Evolutionary conservation across 306 rosid species (phyloP).

Genomic region (Cicer judaicum): DNA sequence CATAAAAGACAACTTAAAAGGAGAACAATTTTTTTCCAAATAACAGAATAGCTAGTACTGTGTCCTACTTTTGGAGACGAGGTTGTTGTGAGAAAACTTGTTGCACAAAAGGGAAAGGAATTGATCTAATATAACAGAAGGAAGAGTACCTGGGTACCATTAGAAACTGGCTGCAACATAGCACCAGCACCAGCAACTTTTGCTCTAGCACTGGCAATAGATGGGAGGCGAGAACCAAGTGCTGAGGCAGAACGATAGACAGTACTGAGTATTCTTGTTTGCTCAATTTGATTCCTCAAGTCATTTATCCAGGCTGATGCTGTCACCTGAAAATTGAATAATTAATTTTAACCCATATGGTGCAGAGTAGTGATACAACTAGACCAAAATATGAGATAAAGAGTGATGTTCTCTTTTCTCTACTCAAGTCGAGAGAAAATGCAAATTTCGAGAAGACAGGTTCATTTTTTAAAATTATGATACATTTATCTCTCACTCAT

Average conservation of each 20-base stretch:
- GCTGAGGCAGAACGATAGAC: conserved; percentile 97
- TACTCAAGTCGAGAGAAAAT: background rate
- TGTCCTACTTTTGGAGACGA: conserved; percentile 20
- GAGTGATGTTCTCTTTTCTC: background rate
- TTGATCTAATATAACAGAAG: conserved; percentile 23
- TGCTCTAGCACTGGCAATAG: conserved; percentile 90
- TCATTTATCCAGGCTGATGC: conserved; percentile 99
- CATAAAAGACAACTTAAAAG: conserved; percentile 21
- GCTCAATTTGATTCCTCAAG: conserved; percentile 91
- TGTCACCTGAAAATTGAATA: conserved; percentile 67
- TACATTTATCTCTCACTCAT: background rate
- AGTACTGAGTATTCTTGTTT: conserved; percentile 89
- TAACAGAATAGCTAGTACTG: background rate
- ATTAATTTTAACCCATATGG: conserved; percentile 10
- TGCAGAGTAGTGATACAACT: background rate
- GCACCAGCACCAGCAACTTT: conserved; percentile 97
- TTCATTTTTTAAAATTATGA: background rate
- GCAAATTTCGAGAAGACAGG: background rate
- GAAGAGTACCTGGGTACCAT: conserved; percentile 79
- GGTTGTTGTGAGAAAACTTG: conserved; percentile 18
- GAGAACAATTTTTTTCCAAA: background rate
- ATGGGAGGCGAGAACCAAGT: conserved; percentile 93
- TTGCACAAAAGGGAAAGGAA: background rate
- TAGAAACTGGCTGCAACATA: conserved; percentile 91
- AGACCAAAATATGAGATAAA: background rate